phyloP scores from a whole-genome alignment of 1,284 basidiomycete genomes.

The Ceratobasidium sp. region DNA sequence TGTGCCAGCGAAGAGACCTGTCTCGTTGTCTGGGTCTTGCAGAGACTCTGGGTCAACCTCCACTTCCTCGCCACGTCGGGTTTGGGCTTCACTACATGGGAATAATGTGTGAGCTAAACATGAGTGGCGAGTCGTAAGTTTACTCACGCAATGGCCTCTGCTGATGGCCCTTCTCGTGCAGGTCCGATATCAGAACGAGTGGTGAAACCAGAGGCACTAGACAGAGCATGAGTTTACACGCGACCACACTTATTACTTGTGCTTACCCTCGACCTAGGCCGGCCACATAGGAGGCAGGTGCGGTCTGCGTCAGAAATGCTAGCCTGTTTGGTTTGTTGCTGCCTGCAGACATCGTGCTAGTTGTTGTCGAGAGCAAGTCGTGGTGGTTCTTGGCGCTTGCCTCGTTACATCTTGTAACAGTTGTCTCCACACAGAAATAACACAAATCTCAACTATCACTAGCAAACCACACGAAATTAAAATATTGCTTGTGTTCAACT shows the following conservation, averaged over 20 bases:
- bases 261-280: constrained; percentile 93
- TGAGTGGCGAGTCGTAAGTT: constrained; percentile 23
- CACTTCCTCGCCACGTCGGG: constrained; percentile 83
- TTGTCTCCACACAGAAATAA: not conserved
- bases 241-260: not conserved
- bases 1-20: constrained; percentile 93
- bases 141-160: constrained; percentile 84
- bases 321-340: constrained; percentile 72
- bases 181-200: constrained; percentile 99
- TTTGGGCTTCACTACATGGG: constrained; percentile 74
- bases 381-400: not conserved
- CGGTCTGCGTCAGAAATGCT: constrained; percentile 85
- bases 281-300: constrained; percentile 93
- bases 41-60: constrained; percentile 90
- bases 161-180: constrained; percentile 91
- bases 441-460: not conserved
- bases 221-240: constrained; percentile 3
- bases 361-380: constrained; percentile 1
- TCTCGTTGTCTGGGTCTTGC: constrained; percentile 98
- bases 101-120: not conserved
- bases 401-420: not conserved
- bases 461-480: no score
- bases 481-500: no score
- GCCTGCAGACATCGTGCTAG: constrained; percentile 42
- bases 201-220: constrained; percentile 95